Evolutionary conservation across 2,329 filamentous ascomycete genomes (phyloP), one percentile per base, ranked within the genome.

Genomic region (Pseudogymnoascus sp.): DNA sequence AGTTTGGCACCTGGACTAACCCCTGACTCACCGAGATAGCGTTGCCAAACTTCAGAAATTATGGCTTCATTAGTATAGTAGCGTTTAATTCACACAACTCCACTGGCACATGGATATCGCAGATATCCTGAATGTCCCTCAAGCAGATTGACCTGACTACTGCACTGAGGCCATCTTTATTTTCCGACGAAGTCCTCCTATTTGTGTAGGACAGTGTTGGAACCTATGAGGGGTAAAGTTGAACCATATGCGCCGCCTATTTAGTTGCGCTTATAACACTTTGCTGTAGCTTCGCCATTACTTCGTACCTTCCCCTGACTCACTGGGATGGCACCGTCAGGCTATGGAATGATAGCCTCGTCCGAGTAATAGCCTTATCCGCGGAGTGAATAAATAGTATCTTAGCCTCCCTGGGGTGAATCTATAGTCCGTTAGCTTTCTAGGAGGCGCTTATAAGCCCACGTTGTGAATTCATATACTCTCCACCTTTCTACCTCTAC

Each of bases 121-220:
- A 90, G 79, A 78, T 75, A 81, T 84, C 80, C 89, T 90, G 90
- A 82, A 97, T 97, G 93, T 96, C 96, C 85, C 83, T 97, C 82
- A 93, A 96, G 83, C 87, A 89, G 71, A 84, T 97, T 76, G 93
- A 99, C 78, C 85, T 99, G 72, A 99, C 95, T 64, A 96, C 93
- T 79, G 95, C 95, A 74, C 85, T 97, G 74, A 90, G 95, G 82
- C 95, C 95, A 71, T 89, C 88, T 66, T 89, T 97, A 75, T 84
- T 96, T 69, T 89, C 91, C 72, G 95, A 97, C 81, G 95, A 99
- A 83, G 89, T 91, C 70, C 82, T 97, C 62, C 83, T 99, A 65
- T 97, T 96, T 78, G 93, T 99, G 64, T 93, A 97, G 79, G 93
- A 97, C 82, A 93, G 91, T 75, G 93, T 99, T 71, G 95, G 95